phyloP scores from a whole-genome alignment of 2,329 filamentous ascomycete genomes.

The Cercospora beticola region DNA sequence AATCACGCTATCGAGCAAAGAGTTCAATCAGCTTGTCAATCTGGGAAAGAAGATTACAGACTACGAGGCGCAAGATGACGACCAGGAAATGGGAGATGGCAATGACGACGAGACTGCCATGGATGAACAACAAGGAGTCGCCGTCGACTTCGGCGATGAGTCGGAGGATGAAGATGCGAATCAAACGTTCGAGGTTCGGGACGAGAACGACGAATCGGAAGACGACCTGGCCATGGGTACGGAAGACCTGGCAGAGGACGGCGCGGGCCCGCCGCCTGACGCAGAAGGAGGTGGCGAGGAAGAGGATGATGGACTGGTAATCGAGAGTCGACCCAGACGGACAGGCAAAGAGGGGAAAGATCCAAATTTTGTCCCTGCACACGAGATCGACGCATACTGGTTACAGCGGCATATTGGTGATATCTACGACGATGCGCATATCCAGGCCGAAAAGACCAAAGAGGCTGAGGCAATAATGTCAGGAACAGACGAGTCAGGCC shows the following conservation, averaged over 20 bases:
- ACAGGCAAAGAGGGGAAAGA: conserved; percentile 53
- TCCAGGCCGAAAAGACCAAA: conserved; percentile 87
- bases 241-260: conserved; percentile 42
- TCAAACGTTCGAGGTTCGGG: conserved; percentile 80
- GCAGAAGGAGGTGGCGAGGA: conserved; percentile 53
- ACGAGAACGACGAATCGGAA: conserved; percentile 75
- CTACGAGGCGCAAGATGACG: conserved; percentile 94
- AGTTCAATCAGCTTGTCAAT: conserved; percentile 96
- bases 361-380: conserved; percentile 66
- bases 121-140: conserved; percentile 92
- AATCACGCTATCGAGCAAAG: conserved; percentile 75
- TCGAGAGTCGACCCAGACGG: conserved; percentile 65
- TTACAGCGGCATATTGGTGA: conserved; percentile 86
- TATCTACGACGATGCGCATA: conserved; percentile 87
- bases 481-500: conserved; percentile 68
- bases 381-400: conserved; percentile 97
- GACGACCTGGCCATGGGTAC: conserved; percentile 55
- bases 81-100: conserved; percentile 76
- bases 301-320: conserved; percentile 81
- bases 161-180: conserved; percentile 77
- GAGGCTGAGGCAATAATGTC: conserved; percentile 80
- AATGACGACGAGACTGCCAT: conserved; percentile 70
- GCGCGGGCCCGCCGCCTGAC: conserved; percentile 47
- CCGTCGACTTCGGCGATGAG: conserved; percentile 92
- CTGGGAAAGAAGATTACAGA: conserved; percentile 98